Evolutionary conservation across 768 basidiomycete species (phyloP).

Genomic region (Russula brevipes): DNA sequence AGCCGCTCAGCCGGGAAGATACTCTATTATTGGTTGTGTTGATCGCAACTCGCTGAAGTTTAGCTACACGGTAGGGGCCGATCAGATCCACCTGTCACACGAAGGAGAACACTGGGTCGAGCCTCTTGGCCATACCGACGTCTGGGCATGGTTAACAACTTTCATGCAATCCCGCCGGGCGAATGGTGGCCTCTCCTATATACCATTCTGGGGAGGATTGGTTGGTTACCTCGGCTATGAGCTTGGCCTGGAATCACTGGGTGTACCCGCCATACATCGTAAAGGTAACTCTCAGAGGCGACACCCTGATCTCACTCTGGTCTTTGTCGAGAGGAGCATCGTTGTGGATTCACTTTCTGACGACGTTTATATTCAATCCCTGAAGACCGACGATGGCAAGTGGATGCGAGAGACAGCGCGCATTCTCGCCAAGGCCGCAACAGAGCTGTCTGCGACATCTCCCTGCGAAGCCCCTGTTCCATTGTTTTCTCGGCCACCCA

Average conservation of each 20-base stretch:
- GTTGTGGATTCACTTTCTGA: constrained; percentile 54
- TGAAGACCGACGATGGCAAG: constrained; percentile 49
- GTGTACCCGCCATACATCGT: constrained; percentile 38
- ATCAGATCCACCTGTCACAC: constrained; percentile 42
- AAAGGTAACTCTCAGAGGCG: constrained; percentile 27
- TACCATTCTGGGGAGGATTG: constrained; percentile 83
- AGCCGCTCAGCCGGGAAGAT: constrained; percentile 67
- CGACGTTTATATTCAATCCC: constrained; percentile 57
- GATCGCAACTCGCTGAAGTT: constrained; percentile 50
- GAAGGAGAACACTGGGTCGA: constrained; percentile 37
- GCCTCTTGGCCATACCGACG: constrained; percentile 44
- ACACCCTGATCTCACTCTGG: constrained; percentile 69
- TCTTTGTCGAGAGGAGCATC: constrained; percentile 75
- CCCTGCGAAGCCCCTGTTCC: constrained; percentile 4
- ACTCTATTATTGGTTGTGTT: constrained; percentile 66
- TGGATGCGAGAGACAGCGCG: constrained; percentile 51
- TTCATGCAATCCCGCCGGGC: constrained; percentile 57
- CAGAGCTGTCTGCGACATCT: constrained; percentile 1
- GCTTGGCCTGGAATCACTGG: constrained; percentile 56
- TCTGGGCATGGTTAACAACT: constrained; percentile 72
- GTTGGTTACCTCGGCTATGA: constrained; percentile 78
- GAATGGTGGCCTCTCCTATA: constrained; percentile 42
- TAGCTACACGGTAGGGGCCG: constrained; percentile 50
- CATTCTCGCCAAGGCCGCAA: constrained; percentile 30
- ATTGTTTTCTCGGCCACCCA: constrained; percentile 23